Evolutionary conservation across 192 early-diverging fungal species (phyloP).

Genomic region (Cetraspora pellucida): DNA sequence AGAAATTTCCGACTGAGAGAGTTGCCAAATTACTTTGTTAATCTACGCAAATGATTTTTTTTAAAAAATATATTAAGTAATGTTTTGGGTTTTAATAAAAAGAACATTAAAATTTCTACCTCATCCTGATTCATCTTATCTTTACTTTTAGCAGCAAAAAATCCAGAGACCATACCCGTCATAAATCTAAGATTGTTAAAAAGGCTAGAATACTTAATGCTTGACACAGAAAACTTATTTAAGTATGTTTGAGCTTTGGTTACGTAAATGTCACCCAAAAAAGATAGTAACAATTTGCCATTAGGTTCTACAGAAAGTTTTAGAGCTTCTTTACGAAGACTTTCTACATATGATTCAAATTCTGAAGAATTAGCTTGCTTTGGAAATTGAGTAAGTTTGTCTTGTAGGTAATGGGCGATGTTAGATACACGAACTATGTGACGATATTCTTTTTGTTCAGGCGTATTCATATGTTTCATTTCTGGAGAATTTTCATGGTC

Average conservation of each 20-base stretch:
- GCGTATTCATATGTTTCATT: neutral
- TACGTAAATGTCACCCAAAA: neutral
- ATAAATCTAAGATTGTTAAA: neutral
- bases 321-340: slow-evolving; percentile 5
- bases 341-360: neutral
- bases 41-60: neutral
- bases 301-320: neutral
- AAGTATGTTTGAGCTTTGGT: neutral
- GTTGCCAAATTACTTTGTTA: neutral
- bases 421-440: neutral
- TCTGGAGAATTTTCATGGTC: neutral
- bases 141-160: neutral
- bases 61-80: neutral
- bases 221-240: neutral
- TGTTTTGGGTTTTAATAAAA: neutral
- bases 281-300: neutral
- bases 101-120: neutral
- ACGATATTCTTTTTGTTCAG: slow-evolving; percentile 3
- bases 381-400: slow-evolving; percentile 8
- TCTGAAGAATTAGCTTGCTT: neutral
- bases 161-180: neutral
- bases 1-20: neutral
- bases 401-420: neutral
- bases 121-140: neutral
- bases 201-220: neutral